These are phyloP conservation scores for Tranzscheliella williamsii DNA, from an alignment of 1,284 basidiomycete genomes.

Conservation along the genomic window DNA sequence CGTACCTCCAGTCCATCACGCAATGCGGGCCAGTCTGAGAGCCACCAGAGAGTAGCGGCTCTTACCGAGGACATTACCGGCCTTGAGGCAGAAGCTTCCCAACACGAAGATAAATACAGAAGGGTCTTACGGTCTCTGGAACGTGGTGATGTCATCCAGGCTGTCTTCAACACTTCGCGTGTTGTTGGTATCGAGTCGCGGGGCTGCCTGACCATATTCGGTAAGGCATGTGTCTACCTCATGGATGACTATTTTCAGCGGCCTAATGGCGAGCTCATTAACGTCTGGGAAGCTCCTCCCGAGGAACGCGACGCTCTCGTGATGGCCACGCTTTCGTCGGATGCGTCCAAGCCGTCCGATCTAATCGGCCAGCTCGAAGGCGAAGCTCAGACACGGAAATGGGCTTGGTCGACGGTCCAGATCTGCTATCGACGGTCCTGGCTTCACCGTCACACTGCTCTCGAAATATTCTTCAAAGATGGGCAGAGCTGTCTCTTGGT, in stretches of 20 bases:
- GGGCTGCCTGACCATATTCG: constrained; percentile 86
- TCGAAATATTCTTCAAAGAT: constrained; percentile 61
- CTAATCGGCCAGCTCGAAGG: constrained; percentile 38
- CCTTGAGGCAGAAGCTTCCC: no score
- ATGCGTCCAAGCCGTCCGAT: constrained; percentile 60
- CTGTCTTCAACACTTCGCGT: constrained; percentile 66
- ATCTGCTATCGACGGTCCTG: constrained; percentile 41
- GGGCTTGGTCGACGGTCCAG: constrained; percentile 46
- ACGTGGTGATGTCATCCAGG: constrained; percentile 85
- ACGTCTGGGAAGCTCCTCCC: constrained; percentile 81
- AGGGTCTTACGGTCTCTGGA: constrained; percentile 68
- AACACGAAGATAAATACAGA: constrained; percentile 69
- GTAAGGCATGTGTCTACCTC: constrained; percentile 82
- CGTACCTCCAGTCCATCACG: no score
- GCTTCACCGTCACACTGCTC: constrained; percentile 49
- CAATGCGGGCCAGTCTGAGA: no score
- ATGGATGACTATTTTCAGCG: constrained; percentile 89
- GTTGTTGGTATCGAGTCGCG: constrained; percentile 53
- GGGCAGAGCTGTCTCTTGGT: constrained; percentile 59
- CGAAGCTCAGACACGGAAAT: constrained; percentile 38
- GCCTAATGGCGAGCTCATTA: constrained; percentile 82
- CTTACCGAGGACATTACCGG: no score
- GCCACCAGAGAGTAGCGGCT: no score
- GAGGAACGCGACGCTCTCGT: constrained; percentile 65
- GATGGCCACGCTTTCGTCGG: constrained; percentile 73